Percentiles rank a stretch among this genome's conserved stretches.
phyloP scores from a whole-genome alignment of 768 basidiomycete genomes.

The Naganishia onofrii region DNA sequence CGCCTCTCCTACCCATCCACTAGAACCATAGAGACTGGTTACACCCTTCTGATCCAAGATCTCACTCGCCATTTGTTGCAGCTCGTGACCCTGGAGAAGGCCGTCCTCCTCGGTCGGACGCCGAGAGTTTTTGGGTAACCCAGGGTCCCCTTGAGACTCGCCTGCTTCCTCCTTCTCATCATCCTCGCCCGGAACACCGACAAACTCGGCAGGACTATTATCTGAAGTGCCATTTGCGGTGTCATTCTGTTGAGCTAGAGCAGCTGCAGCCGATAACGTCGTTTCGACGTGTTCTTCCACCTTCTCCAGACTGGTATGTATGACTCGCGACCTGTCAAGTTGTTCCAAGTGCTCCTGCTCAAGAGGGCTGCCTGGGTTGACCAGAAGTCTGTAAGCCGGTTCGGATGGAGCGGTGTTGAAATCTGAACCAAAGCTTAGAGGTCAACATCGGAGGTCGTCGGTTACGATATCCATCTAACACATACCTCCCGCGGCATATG shows the following conservation, averaged over 20 bases:
- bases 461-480: background rate
- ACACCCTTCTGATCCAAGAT: conserved; percentile 47
- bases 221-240: background rate
- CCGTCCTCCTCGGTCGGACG: conserved; percentile 63
- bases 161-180: conserved; percentile 53
- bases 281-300: conserved; percentile 29
- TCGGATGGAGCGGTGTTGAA: conserved; percentile 86
- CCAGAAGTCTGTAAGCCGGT: conserved; percentile 73
- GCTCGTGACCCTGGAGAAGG: conserved; percentile 62
- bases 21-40: conserved; percentile 66
- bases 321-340: conserved; percentile 62
- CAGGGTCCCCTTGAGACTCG: conserved; percentile 54
- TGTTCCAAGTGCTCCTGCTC: conserved; percentile 58
- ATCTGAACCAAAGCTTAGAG: conserved; percentile 55
- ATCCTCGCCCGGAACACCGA: conserved; percentile 35
- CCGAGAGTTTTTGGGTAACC: conserved; percentile 71
- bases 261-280: background rate
- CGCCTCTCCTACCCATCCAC: conserved; percentile 33
- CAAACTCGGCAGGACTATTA: background rate
- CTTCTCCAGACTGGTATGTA: conserved; percentile 48
- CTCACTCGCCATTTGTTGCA: conserved; percentile 57
- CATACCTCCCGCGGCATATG: conserved; percentile 66
- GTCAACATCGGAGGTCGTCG: background rate
- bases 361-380: conserved; percentile 59
- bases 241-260: background rate